A percentile compares a stretch with the other conserved stretches of the same genome.
Evolutionary conservation across 225 moss, liverwort and hornwort species (phyloP).

Genomic region (Straminergon stramineum): DNA sequence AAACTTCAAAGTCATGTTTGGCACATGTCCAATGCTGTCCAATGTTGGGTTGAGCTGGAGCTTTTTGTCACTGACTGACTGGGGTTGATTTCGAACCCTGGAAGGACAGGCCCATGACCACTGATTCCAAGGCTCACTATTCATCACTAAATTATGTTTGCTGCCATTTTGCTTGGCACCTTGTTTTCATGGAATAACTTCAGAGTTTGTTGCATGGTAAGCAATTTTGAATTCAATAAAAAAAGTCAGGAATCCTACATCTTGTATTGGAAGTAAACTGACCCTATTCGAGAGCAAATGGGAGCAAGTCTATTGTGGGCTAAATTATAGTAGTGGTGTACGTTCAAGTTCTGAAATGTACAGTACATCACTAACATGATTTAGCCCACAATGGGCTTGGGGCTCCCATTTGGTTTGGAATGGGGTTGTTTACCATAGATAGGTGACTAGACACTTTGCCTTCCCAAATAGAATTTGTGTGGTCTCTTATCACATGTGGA

Average conservation of each 20-base stretch:
- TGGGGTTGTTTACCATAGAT: no score
- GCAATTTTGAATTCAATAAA: background rate
- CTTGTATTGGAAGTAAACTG: background rate
- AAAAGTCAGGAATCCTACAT: background rate
- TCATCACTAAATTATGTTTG: background rate
- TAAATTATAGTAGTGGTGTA: no score
- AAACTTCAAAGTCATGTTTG: background rate
- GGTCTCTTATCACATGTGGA: rapidly evolving
- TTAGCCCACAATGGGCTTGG: no score
- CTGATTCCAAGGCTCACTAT: no score
- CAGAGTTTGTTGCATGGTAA: background rate
- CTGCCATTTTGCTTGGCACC: background rate
- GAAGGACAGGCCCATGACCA: background rate
- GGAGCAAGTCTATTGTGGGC: no score
- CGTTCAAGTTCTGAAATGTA: no score
- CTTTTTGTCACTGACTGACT: background rate
- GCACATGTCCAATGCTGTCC: background rate
- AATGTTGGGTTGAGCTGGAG: background rate
- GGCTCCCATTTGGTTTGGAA: no score
- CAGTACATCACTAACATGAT: no score
- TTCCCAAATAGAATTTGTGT: background rate
- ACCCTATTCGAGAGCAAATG: no score
- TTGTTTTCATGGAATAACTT: background rate
- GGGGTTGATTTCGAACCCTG: background rate
- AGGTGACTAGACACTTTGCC: background rate